Evolutionary conservation across 2,329 filamentous ascomycete species (phyloP).

Genomic region (Cladophialophora exuberans): DNA sequence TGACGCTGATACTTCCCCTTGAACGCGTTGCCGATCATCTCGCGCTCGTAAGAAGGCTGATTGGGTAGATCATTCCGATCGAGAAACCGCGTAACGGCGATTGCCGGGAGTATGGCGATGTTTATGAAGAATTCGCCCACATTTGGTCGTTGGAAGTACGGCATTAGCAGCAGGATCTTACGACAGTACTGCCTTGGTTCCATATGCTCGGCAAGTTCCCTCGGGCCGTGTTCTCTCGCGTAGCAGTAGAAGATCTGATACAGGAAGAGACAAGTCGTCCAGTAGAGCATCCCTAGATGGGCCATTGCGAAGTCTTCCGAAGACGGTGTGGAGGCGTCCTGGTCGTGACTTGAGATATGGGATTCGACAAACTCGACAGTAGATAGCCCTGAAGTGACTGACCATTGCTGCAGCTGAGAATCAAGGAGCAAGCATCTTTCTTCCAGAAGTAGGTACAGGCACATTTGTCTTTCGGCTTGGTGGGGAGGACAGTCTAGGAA

Average conservation of each 20-base stretch:
- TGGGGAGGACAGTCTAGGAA: background rate
- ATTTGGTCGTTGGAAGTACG: background rate
- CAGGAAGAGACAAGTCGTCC: constrained; percentile 15
- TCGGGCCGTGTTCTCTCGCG: background rate
- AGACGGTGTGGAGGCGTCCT: background rate
- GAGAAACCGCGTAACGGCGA: background rate
- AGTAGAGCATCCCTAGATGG: constrained; percentile 21
- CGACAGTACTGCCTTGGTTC: constrained; percentile 4
- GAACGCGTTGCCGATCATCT: constrained; percentile 3
- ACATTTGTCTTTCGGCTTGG: background rate
- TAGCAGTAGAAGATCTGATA: constrained; percentile 9
- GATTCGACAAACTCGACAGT: constrained; percentile 4
- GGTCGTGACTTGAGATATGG: background rate
- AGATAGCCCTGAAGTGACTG: background rate
- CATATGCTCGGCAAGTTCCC: background rate
- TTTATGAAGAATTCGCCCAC: constrained; percentile 6
- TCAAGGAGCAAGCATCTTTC: constrained; percentile 1
- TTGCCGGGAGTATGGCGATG: background rate
- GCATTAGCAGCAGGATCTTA: constrained; percentile 4
- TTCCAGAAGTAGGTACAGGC: background rate
- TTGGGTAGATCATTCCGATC: background rate
- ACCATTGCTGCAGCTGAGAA: constrained; percentile 8
- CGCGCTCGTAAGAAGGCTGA: background rate
- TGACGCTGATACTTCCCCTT: background rate
- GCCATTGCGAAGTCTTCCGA: constrained; percentile 15